Percentiles rank a stretch among this genome's conserved stretches.
Conservation (phyloP, 2,329 filamentous ascomycete genomes). For the Cyclaneusma minus region DNA sequence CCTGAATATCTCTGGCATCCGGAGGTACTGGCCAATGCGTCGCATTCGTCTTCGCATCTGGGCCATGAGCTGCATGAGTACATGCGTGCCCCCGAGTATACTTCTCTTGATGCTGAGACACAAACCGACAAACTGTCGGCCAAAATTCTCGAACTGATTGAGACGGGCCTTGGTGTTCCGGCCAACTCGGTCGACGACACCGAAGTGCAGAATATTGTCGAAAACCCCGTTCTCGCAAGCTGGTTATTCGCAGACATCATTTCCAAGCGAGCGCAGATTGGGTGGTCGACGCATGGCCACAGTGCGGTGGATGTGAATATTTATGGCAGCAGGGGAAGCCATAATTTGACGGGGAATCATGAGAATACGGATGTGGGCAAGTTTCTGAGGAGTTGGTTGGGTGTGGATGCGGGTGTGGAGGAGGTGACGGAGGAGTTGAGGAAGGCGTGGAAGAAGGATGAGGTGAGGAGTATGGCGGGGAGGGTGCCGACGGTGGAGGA, state of each 20-base stretch:
- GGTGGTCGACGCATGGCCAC: conserved; percentile 91
- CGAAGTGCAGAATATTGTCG: conserved; percentile 54
- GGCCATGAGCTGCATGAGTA: conserved; percentile 44
- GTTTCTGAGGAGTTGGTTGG: conserved; percentile 67
- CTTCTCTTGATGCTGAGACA: conserved; percentile 14
- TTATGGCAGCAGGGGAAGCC: conserved; percentile 60
- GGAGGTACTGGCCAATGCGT: conserved; percentile 63
- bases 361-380: conserved; percentile 88
- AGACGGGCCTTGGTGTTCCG: conserved; percentile 18
- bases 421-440: conserved; percentile 62
- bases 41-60: conserved; percentile 57
- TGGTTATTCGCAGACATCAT: conserved; percentile 68
- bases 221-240: conserved; percentile 36
- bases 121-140: conserved; percentile 16
- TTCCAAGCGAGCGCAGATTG: conserved; percentile 73
- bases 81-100: too few relatives aligned
- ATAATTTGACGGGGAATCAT: conserved; percentile 64
- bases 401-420: conserved; percentile 69
- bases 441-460: conserved; percentile 28
- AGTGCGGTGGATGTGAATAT: conserved; percentile 92
- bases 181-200: too few relatives aligned
- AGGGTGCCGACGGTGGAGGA: not conserved
- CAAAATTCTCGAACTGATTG: too few relatives aligned
- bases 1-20: conserved; percentile 72
- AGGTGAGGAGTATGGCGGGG: not conserved